phyloP scores from a whole-genome alignment of 768 basidiomycete species.

The Trametes cingulata region DNA sequence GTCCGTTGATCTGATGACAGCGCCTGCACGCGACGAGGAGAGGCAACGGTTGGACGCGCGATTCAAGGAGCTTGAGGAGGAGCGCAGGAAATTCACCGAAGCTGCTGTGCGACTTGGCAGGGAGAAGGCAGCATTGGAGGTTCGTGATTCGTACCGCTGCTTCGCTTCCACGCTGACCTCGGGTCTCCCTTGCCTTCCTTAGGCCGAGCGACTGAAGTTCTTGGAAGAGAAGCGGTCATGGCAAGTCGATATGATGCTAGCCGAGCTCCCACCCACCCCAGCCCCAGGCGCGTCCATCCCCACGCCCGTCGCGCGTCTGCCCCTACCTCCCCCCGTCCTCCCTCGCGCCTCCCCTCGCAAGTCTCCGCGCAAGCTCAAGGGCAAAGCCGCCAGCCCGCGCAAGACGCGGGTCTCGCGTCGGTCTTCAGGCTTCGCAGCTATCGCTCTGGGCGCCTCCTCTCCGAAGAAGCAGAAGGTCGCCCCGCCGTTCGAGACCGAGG shows the following conservation, averaged over 20 bases:
- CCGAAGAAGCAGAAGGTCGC: constrained; percentile 44
- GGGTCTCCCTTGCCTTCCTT: not conserved
- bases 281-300: constrained; percentile 21
- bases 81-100: constrained; percentile 63
- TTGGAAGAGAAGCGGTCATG: constrained; percentile 74
- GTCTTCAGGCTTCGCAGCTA: constrained; percentile 41
- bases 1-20: constrained; percentile 54
- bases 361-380: constrained; percentile 43
- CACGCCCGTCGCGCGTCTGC: constrained; percentile 28
- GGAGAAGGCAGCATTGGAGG: constrained; percentile 69
- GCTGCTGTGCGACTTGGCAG: constrained; percentile 62
- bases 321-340: constrained; percentile 21
- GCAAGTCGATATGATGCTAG: constrained; percentile 64
- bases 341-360: constrained; percentile 45
- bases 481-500: constrained; percentile 55
- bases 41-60: constrained; percentile 53
- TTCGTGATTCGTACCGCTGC: constrained; percentile 29
- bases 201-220: constrained; percentile 65
- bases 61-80: constrained; percentile 59
- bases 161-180: not conserved
- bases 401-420: constrained; percentile 50
- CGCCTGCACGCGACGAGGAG: constrained; percentile 55
- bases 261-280: constrained; percentile 52
- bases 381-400: constrained; percentile 46
- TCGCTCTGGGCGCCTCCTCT: constrained; percentile 28